A percentile compares a stretch with the other conserved stretches of the same genome.
Evolutionary conservation across 352 stramenopile species (phyloP).

Genomic region (Phytopythium cucurbitacearum): DNA sequence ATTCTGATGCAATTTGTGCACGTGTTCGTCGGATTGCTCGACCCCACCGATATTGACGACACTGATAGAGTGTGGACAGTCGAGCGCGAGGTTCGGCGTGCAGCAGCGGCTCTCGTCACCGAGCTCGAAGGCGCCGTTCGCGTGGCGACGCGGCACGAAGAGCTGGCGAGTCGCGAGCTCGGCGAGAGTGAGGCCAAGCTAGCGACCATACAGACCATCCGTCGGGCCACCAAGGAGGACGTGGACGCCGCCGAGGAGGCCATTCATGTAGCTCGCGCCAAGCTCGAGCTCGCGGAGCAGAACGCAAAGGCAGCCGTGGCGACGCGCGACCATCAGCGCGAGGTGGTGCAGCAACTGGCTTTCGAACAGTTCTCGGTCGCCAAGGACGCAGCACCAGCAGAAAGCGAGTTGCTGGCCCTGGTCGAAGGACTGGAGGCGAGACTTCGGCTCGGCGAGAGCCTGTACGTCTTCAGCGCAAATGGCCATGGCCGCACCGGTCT

Average conservation of each 20-base stretch:
- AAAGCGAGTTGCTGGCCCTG: constrained; percentile 16
- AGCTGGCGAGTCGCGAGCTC: not conserved
- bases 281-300: no score
- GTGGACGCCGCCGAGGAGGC: no score
- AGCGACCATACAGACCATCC: constrained; percentile 3
- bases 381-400: no score
- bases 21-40: constrained; percentile 63
- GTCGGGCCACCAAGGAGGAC: no score
- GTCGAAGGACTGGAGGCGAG: constrained; percentile 34
- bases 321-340: no score
- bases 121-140: no score
- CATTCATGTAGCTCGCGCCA: no score
- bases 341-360: no score
- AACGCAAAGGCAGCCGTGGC: no score
- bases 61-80: not conserved
- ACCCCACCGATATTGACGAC: constrained; percentile 28
- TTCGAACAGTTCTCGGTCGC: no score
- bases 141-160: no score
- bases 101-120: not conserved
- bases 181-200: not conserved
- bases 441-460: constrained; percentile 42
- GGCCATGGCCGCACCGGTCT: constrained; percentile 70
- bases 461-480: constrained; percentile 73
- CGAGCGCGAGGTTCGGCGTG: no score
- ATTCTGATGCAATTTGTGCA: constrained; percentile 60